Evolutionary conservation across 2,329 filamentous ascomycete genomes (phyloP), one percentile per base, ranked within the genome.

Genomic region (Fusarium sp.): DNA sequence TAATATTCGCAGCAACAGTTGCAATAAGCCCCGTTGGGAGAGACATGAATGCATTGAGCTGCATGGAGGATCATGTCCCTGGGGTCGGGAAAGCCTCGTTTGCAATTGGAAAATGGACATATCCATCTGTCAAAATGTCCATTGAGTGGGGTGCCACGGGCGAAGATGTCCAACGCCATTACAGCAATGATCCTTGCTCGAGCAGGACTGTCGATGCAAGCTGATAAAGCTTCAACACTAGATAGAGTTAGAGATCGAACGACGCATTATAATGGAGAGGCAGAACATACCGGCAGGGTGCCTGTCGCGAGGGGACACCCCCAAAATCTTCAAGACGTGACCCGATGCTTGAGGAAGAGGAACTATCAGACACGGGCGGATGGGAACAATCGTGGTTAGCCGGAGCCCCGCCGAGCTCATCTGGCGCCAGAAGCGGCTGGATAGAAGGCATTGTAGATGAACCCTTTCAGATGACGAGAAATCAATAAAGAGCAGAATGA

Each of bases 351-450:
- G 20, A 18, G 11, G 7, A 13, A 7, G 29, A n/a, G 0, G 11
- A 0, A 3, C 3, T 25, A 8, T 34, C 20, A 12, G 16, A 6
- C 2, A 13, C 5, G 3, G 29, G 29, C 2, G 5, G 8, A n/a
- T 12, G 29, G 9, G 8, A 24, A 16, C 0, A 0, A 0, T n/a
- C 3, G 0, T 3, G 5, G 12, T 3, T 1, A 5, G 5, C 3
- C 2, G 30, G 11, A 15, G 7, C 3, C 5, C 20, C 5, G 6
- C 9, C 20, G 3, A 4, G 9, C 18, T 12, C 34, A 11, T 38
- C 3, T n/a, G 34, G 6, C 3, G 34, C 18, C 18, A n/a, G 34
- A 38, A 4, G 18, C 10, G 34, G 34, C 3, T 38, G 34, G 10
- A n/a, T 2, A 2, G 1, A 38, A n/a, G 1, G 34, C 34, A 38